phyloP scores from a whole-genome alignment of 768 basidiomycete genomes.

The Tephrocybe rancida region DNA sequence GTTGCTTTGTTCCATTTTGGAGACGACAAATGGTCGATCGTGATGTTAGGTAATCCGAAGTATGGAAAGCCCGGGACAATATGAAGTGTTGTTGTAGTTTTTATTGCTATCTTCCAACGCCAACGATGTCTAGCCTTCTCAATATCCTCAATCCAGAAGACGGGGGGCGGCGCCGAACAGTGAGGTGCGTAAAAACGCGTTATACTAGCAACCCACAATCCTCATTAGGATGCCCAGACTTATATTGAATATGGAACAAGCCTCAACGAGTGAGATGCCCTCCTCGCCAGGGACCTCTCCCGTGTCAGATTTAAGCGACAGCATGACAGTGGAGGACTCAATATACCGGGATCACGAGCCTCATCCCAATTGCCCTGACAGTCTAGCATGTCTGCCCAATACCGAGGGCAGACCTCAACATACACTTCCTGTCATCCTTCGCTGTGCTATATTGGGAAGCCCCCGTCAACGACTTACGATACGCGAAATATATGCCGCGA shows the following conservation, averaged over 20 bases:
- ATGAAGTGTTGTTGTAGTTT: slow-evolving; percentile 22
- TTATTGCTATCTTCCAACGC: slow-evolving; percentile 23
- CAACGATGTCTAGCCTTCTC: slow-evolving; percentile 55
- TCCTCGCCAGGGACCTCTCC: slow-evolving; percentile 31
- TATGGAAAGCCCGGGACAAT: slow-evolving; percentile 7
- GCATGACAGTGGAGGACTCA: slow-evolving; percentile 27
- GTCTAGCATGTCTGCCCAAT: slow-evolving; percentile 76
- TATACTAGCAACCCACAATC: slow-evolving; percentile 17
- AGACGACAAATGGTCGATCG: slow-evolving; percentile 18
- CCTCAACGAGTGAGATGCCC: slow-evolving; percentile 30
- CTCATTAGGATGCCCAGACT: slow-evolving; percentile 22
- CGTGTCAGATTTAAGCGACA: slow-evolving; percentile 32
- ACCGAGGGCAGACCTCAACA: slow-evolving; percentile 81
- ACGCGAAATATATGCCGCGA: slow-evolving; percentile 83
- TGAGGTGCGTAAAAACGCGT: slow-evolving; percentile 39
- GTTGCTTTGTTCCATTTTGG: slow-evolving; percentile 14
- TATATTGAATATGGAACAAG: slow-evolving; percentile 27
- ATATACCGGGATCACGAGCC: slow-evolving; percentile 44
- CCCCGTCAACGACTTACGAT: slow-evolving; percentile 77
- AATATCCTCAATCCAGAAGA: slow-evolving; percentile 61
- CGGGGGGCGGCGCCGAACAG: slow-evolving; percentile 30
- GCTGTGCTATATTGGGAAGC: slow-evolving; percentile 83
- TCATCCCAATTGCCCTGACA: slow-evolving; percentile 81
- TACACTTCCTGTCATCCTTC: slow-evolving; percentile 82
- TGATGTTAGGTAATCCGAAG: slow-evolving; percentile 23